Percentiles rank a stretch among this genome's conserved stretches.
Evolutionary conservation across 2,329 filamentous ascomycete species (phyloP).

Genomic region (Cordyceps cicadae): DNA sequence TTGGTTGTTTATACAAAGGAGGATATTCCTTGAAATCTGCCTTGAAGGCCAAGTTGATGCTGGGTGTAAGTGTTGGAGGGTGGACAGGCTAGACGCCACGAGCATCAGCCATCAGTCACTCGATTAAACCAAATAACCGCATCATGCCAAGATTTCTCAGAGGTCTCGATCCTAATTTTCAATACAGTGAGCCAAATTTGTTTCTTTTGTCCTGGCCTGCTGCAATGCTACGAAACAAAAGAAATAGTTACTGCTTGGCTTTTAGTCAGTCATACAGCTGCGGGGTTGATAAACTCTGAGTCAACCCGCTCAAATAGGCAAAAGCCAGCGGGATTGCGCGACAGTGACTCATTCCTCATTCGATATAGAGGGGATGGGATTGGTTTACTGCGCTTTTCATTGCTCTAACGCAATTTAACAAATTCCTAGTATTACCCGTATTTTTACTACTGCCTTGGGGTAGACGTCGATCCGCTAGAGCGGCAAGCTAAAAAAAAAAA

Average conservation of each 20-base stretch:
- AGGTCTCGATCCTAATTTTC: neutral
- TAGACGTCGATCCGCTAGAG: neutral
- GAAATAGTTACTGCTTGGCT: neutral
- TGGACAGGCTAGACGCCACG: neutral
- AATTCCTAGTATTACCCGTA: too few species aligned
- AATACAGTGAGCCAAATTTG: neutral
- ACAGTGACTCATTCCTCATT: slow-evolving; percentile 5
- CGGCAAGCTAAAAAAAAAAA: neutral
- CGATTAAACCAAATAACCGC: neutral
- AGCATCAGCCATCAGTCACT: neutral
- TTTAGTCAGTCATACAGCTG: neutral
- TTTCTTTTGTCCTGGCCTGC: too few species aligned
- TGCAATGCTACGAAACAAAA: neutral
- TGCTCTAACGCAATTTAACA: neutral
- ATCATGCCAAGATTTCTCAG: neutral
- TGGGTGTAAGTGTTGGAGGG: neutral
- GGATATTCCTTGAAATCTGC: neutral
- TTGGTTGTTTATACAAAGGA: too few species aligned
- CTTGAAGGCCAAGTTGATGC: neutral
- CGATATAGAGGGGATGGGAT: too few species aligned
- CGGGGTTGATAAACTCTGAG: slow-evolving; percentile 4
- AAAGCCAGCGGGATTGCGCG: neutral
- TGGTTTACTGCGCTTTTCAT: neutral
- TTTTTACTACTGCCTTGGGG: too few species aligned
- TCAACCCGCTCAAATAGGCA: slow-evolving; percentile 9